Conservation (phyloP, 148 eudicot genomes). For the Fagopyrum homotropicum region DNA sequence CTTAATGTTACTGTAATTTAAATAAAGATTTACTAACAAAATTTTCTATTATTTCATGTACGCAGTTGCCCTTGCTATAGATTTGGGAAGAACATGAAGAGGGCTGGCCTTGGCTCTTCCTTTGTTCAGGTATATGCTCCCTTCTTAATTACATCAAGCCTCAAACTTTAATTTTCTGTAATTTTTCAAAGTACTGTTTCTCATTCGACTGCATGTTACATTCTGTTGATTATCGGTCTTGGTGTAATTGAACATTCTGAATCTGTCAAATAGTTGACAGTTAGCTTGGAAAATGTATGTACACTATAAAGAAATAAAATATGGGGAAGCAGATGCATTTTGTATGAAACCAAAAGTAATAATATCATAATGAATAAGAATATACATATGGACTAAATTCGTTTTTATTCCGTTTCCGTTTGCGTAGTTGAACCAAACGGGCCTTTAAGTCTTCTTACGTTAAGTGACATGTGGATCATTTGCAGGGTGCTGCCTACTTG, state of each 20-base stretch:
- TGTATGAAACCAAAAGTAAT: no score
- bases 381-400: no score
- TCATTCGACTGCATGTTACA: background rate
- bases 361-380: no score
- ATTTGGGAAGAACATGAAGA: slow-evolving; percentile 90
- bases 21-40: background rate
- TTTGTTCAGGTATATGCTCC: slow-evolving; percentile 51
- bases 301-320: no score
- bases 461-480: slow-evolving; percentile 12
- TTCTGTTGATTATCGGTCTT: background rate
- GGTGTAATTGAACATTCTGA: no score
- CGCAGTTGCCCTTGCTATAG: slow-evolving; percentile 92
- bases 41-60: slow-evolving; percentile 7
- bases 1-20: background rate
- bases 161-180: background rate
- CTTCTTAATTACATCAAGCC: background rate
- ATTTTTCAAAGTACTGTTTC: background rate
- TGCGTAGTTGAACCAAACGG: no score
- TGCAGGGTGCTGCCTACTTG: slow-evolving; percentile 59
- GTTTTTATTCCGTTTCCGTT: no score
- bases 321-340: no score
- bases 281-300: no score
- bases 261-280: no score
- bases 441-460: background rate
- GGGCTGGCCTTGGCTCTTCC: slow-evolving; percentile 84